Evolutionary conservation across 495 filamentous ascomycete species (phyloP), one percentile per base, ranked within the genome.

Genomic region (Tuber melanosporum): DNA sequence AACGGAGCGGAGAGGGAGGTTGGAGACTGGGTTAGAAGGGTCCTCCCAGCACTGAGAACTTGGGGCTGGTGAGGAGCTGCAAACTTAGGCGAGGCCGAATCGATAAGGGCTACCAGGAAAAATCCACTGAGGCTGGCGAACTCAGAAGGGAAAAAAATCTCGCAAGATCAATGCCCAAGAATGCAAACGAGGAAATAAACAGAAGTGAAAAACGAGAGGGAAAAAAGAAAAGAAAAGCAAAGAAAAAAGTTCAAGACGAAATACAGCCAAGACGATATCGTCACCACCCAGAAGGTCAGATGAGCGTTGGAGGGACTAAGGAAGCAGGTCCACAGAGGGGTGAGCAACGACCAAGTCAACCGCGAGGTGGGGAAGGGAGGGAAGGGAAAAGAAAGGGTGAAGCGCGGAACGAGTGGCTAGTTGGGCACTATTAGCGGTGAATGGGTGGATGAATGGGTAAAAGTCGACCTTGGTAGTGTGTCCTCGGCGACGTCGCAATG

Each of bases 81-180:
- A 79, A 80, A 76, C 78, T 62, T 49, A 71, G 32, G 71, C 74
- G 78, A 52, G 71, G 73, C 71, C 78, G 77, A 80, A 80, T 80
- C 77, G 78, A 80, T 80, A 80, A 79, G 78, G 77, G 57, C 57
- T n/a, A 32, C 57, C 57, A 26, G 57, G 57, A 32, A 66, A 66
- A 32, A 32, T n/a, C 22, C 57, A 66, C 57, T 66, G n/a, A 66
- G 26, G 57, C 32, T 32, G 57, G 26, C 57, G 12, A 66, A 12
- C 10, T 32, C n/a, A 32, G 57, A 32, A 66, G 32, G 57, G n/a
- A n/a, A 32, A 66, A 66, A 32, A 66, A 66, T 66, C 26, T 66
- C n/a, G 57, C 57, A 66, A 32, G n/a, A 26, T 14, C n/a, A 62
- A 62, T n/a, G n/a, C 52, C 52, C 26, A 62, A 32, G n/a, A 32